A percentile compares a stretch with the other conserved stretches of the same genome.
These are phyloP conservation scores for Phaeosphaeriaceae sp. DNA, from an alignment of 2,329 filamentous ascomycete genomes.

Conservation along the genomic window DNA sequence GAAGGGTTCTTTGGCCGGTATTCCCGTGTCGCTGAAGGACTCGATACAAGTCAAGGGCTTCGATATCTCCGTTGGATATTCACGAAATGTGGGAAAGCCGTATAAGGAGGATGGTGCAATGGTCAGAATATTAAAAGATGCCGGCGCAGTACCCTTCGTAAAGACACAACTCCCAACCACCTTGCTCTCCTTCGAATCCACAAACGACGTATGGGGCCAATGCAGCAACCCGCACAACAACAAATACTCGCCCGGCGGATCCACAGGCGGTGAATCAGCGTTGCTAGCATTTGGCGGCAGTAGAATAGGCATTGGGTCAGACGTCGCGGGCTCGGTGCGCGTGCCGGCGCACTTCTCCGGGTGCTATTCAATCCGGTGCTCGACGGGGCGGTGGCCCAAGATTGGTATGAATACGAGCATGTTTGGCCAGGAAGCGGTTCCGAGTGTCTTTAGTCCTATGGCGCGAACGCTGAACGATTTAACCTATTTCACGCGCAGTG, in stretches of 20 bases:
- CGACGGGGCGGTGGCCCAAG: conserved; percentile 89
- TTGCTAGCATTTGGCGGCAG: conserved; percentile 81
- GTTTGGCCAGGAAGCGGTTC: conserved; percentile 89
- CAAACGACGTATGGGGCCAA: conserved; percentile 80
- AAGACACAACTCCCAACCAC: conserved; percentile 93
- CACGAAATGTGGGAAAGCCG: conserved; percentile 72
- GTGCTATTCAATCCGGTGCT: conserved; percentile 85
- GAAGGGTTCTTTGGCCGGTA: conserved; percentile 81
- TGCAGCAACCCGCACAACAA: conserved; percentile 81
- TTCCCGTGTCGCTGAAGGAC: conserved; percentile 84
- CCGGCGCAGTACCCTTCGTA: conserved; percentile 86
- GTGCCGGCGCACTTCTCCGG: conserved; percentile 88
- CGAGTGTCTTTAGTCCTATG: conserved; percentile 92
- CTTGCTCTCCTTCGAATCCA: conserved; percentile 83
- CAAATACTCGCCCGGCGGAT: conserved; percentile 87
- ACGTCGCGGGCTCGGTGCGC: conserved; percentile 88
- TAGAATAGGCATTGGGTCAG: conserved; percentile 86
- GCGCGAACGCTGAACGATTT: conserved; percentile 82
- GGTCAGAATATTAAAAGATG: conserved; percentile 80
- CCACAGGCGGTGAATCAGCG: conserved; percentile 83
- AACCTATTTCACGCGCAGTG: conserved; percentile 78
- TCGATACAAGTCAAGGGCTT: conserved; percentile 80
- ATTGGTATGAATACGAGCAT: conserved; percentile 83
- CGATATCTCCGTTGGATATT: conserved; percentile 83
- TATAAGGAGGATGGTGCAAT: conserved; percentile 71